A percentile compares a stretch with the other conserved stretches of the same genome.
Conservation (phyloP, 1,284 basidiomycete species). For the Fistulinella staudtii region DNA sequence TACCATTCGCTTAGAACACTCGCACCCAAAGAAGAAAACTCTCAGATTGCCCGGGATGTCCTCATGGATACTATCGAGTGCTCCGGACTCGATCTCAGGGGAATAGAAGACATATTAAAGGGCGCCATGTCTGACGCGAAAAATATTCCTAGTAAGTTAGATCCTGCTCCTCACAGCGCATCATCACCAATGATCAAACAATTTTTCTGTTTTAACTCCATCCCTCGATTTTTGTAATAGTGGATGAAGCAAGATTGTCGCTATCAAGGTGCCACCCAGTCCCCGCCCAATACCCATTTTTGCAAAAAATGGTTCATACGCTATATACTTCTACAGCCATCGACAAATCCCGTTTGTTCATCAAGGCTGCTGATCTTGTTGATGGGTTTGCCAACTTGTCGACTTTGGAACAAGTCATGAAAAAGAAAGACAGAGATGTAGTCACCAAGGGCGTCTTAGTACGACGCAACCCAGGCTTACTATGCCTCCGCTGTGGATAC, state of each 20-base stretch:
- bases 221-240: constrained; percentile 30
- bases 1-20: constrained; percentile 48
- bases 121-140: constrained; percentile 30
- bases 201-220: not conserved
- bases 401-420: constrained; percentile 23
- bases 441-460: constrained; percentile 54
- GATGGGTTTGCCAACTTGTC: constrained; percentile 49
- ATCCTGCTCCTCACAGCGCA: no score
- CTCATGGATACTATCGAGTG: constrained; percentile 58
- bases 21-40: constrained; percentile 52
- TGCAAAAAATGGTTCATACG: constrained; percentile 44
- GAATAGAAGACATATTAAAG: constrained; percentile 45
- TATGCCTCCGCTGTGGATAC: constrained; percentile 62
- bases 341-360: constrained; percentile 62
- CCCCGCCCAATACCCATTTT: constrained; percentile 37
- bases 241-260: constrained; percentile 44
- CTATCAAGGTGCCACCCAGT: constrained; percentile 55
- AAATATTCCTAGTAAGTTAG: constrained; percentile 21
- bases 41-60: constrained; percentile 58
- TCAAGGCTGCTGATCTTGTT: constrained; percentile 63
- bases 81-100: constrained; percentile 58
- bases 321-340: constrained; percentile 47
- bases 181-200: not conserved
- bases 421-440: constrained; percentile 52
- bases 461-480: constrained; percentile 34